phyloP scores from a whole-genome alignment of 2,329 filamentous ascomycete species.

The Fusarium denticulatum region DNA sequence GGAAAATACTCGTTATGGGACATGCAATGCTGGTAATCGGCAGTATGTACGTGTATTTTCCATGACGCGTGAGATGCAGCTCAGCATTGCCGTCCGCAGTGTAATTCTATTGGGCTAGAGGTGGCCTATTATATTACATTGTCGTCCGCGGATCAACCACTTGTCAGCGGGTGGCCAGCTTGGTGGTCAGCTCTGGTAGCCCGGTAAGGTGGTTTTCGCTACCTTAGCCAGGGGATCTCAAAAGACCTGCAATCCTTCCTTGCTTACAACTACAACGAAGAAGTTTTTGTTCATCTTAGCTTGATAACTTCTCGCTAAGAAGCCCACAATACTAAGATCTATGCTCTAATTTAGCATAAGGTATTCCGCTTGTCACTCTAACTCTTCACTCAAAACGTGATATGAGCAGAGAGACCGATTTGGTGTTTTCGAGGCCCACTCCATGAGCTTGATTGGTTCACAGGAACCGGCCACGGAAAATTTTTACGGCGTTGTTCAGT shows the following conservation, averaged over 20 bases:
- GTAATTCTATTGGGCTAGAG: slow-evolving; percentile 24
- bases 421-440: slow-evolving; percentile 4
- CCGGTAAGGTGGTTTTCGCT: background rate
- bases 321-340: background rate
- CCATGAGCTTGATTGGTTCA: background rate
- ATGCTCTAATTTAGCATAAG: background rate
- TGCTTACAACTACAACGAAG: background rate
- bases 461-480: slow-evolving; percentile 6
- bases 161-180: background rate
- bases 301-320: background rate
- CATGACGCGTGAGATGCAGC: background rate
- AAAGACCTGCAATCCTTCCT: background rate
- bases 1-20: background rate
- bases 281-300: background rate
- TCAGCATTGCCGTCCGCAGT: background rate
- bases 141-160: background rate
- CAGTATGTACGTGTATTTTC: background rate
- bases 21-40: background rate
- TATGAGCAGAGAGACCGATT: background rate
- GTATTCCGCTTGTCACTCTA: background rate
- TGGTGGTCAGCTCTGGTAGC: slow-evolving; percentile 1
- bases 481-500: slow-evolving; percentile 11
- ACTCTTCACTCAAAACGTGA: background rate
- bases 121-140: slow-evolving; percentile 8
- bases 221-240: background rate